Evolutionary conservation across 768 basidiomycete species (phyloP).

Genomic region (Psilocybe sp.): DNA sequence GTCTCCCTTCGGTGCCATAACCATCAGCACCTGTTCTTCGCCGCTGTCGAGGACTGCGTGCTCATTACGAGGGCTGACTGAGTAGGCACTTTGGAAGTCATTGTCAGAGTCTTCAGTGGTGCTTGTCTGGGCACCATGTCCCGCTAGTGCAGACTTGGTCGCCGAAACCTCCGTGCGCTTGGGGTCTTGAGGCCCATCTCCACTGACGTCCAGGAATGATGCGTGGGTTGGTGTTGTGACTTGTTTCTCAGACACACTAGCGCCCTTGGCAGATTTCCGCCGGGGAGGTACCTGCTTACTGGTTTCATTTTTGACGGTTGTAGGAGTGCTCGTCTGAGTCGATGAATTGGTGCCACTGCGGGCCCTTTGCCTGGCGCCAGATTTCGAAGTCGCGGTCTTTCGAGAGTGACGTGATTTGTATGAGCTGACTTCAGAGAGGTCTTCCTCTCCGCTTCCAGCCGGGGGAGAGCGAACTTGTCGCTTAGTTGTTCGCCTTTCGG

Average conservation of each 20-base stretch:
- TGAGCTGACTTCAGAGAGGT: slow-evolving; percentile 46
- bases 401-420: slow-evolving; percentile 41
- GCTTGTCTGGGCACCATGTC: slow-evolving; percentile 22
- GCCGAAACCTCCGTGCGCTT: too few relatives aligned
- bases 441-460: slow-evolving; percentile 51
- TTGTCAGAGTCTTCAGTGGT: slow-evolving; percentile 77
- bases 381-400: slow-evolving; percentile 14
- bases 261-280: slow-evolving; percentile 13
- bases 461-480: slow-evolving; percentile 33
- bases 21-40: slow-evolving; percentile 14
- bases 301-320: slow-evolving; percentile 22
- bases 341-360: slow-evolving; percentile 68
- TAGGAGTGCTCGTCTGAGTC: slow-evolving; percentile 38
- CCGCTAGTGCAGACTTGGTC: background rate
- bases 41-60: slow-evolving; percentile 47
- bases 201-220: slow-evolving; percentile 34
- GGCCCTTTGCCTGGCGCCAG: slow-evolving; percentile 38
- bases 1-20: slow-evolving; percentile 13
- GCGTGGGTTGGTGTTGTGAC: slow-evolving; percentile 40
- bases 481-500: slow-evolving; percentile 48
- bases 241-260: slow-evolving; percentile 21
- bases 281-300: slow-evolving; percentile 11
- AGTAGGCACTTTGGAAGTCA: slow-evolving; percentile 87
- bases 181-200: slow-evolving; percentile 29
- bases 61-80: slow-evolving; percentile 68